Evolutionary conservation across 805 yeast species (phyloP).

Genomic region (Lipomyces yamadae): DNA sequence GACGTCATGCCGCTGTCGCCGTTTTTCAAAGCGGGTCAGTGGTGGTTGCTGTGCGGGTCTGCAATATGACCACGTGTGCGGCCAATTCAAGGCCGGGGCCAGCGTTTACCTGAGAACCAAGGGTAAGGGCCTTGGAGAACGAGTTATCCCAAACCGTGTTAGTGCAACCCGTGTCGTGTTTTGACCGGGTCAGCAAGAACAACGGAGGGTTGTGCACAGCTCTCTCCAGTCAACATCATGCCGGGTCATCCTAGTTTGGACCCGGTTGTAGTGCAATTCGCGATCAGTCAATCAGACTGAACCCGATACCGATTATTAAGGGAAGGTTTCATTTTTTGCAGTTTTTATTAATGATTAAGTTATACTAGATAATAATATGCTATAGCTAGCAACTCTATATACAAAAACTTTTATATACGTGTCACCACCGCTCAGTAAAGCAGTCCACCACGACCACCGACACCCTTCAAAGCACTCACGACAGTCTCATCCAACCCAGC

Average conservation of each 20-base stretch:
- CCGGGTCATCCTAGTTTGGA: not conserved
- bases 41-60: too few relatives aligned
- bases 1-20: not conserved
- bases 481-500: constrained; percentile 55
- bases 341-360: too few relatives aligned
- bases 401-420: too few relatives aligned
- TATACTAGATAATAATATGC: too few relatives aligned
- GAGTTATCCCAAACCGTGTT: too few relatives aligned
- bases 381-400: too few relatives aligned
- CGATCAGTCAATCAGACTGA: constrained; percentile 30
- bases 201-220: too few relatives aligned
- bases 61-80: not conserved
- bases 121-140: not conserved
- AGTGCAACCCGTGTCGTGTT: not conserved
- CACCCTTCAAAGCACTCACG: constrained; percentile 43
- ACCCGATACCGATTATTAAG: constrained; percentile 38
- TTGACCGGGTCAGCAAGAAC: not conserved
- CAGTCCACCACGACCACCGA: constrained; percentile 49
- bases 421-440: not conserved
- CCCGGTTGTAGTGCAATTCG: constrained; percentile 37
- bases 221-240: not conserved
- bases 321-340: constrained; percentile 31
- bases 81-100: not conserved
- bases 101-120: not conserved
- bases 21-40: too few relatives aligned